Conservation (phyloP, 148 eudicot species). For the Chenopodium formosanum region DNA sequence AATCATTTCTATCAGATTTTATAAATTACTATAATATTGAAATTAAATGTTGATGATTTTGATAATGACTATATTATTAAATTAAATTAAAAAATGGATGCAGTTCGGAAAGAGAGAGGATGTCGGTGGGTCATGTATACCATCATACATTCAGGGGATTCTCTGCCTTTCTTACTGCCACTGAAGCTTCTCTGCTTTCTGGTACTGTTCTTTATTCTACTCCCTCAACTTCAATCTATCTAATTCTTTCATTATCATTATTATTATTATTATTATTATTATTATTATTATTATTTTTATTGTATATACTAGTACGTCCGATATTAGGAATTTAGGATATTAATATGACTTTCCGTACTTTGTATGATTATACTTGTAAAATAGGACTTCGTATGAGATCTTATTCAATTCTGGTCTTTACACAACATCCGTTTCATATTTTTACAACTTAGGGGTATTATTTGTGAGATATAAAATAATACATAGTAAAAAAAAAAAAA, state of each 20-base stretch:
- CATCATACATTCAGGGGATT: constrained; percentile 63
- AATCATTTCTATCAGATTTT: background rate
- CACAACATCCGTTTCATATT: too few relatives aligned
- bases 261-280: too few relatives aligned
- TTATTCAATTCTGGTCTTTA: too few relatives aligned
- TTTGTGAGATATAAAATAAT: too few relatives aligned
- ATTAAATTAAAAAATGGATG: constrained; percentile 1
- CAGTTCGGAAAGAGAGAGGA: constrained; percentile 48
- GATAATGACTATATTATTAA: background rate
- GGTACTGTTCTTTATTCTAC: constrained; percentile 25
- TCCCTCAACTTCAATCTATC: background rate
- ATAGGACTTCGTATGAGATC: too few relatives aligned
- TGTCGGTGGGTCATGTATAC: constrained; percentile 47
- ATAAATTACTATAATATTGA: background rate
- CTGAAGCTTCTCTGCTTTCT: constrained; percentile 55
- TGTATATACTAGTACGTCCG: too few relatives aligned
- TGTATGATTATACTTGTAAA: too few relatives aligned
- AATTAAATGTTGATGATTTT: background rate
- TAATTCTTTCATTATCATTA: background rate
- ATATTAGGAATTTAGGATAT: too few relatives aligned
- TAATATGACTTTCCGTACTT: too few relatives aligned
- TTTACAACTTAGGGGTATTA: too few relatives aligned
- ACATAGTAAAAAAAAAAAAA: too few relatives aligned
- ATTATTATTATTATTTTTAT: too few relatives aligned
- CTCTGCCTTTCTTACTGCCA: constrained; percentile 55